Conservation (phyloP, 2,329 filamentous ascomycete genomes). For the Ophiostoma montium region DNA sequence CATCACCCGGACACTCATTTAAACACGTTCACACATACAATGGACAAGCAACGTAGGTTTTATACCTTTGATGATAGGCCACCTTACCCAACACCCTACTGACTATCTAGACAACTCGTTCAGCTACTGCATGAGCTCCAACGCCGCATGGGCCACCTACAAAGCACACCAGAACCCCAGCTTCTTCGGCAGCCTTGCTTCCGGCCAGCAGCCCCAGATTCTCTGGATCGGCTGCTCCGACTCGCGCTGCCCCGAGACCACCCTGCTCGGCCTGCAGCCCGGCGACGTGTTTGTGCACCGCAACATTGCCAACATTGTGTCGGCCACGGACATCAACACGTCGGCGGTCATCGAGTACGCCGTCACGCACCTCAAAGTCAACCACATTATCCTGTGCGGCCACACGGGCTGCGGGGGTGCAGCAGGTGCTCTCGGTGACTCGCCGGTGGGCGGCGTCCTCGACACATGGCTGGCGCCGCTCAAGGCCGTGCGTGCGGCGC, state of each 20-base stretch:
- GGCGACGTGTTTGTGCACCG: constrained; percentile 83
- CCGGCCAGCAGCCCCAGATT: constrained; percentile 51
- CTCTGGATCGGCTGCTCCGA: constrained; percentile 84
- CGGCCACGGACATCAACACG: constrained; percentile 59
- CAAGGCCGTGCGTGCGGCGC: constrained; percentile 26
- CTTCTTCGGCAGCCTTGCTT: constrained; percentile 54
- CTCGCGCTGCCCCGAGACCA: constrained; percentile 72
- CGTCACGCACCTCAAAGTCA: constrained; percentile 55
- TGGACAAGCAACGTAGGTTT: constrained; percentile 5
- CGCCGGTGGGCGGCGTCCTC: constrained; percentile 36
- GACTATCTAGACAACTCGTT: constrained; percentile 37
- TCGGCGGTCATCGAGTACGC: constrained; percentile 68
- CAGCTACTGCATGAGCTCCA: constrained; percentile 49
- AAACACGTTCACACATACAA: background rate
- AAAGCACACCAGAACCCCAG: constrained; percentile 51
- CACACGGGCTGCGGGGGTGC: constrained; percentile 57
- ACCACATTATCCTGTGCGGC: constrained; percentile 57
- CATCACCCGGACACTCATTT: background rate
- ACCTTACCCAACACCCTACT: background rate
- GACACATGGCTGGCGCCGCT: constrained; percentile 42
- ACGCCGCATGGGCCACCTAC: constrained; percentile 56
- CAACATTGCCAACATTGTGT: constrained; percentile 78
- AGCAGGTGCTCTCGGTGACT: constrained; percentile 37
- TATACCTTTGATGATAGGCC: too few species aligned
- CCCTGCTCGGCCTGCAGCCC: constrained; percentile 61